Evolutionary conservation across 495 filamentous ascomycete species (phyloP).

Genomic region (Penicillium pancosmium): DNA sequence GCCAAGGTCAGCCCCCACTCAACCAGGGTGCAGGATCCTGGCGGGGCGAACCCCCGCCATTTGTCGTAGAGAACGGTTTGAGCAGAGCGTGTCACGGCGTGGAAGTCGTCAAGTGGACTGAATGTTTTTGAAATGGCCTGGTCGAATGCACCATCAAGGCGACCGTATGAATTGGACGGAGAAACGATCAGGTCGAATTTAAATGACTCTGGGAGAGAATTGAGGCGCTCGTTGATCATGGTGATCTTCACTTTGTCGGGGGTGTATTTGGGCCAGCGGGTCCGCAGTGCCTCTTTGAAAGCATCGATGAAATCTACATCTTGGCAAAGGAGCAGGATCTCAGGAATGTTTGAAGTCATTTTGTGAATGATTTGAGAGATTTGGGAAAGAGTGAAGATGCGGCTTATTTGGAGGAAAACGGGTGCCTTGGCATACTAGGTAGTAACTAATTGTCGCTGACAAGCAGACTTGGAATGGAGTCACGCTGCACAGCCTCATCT

Average conservation of each 20-base stretch:
- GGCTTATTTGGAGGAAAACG: neutral
- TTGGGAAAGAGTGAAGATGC: neutral
- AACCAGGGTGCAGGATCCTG: conserved; percentile 51
- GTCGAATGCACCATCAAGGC: conserved; percentile 56
- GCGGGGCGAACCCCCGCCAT: conserved; percentile 51
- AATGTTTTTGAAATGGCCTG: conserved; percentile 54
- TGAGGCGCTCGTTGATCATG: conserved; percentile 39
- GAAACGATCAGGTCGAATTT: conserved; percentile 53
- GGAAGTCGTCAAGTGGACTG: conserved; percentile 45
- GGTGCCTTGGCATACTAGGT: neutral
- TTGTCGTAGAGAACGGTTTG: conserved; percentile 47
- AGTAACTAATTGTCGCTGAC: neutral
- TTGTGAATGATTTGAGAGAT: conserved; percentile 3
- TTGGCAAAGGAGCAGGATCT: conserved; percentile 44
- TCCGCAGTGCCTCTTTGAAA: conserved; percentile 29
- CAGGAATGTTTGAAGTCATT: conserved; percentile 39
- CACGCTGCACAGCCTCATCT: no score
- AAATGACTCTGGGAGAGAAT: conserved; percentile 24
- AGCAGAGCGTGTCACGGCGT: conserved; percentile 44
- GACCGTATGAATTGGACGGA: conserved; percentile 55
- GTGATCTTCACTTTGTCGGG: conserved; percentile 30
- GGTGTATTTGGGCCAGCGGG: conserved; percentile 22
- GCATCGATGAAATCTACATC: conserved; percentile 31
- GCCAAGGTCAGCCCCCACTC: conserved; percentile 22
- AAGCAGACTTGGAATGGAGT: neutral